Percentiles rank a stretch among this genome's conserved stretches.
Evolutionary conservation across 306 rosid genomes (phyloP).

Genomic region (Castanea crenata): DNA sequence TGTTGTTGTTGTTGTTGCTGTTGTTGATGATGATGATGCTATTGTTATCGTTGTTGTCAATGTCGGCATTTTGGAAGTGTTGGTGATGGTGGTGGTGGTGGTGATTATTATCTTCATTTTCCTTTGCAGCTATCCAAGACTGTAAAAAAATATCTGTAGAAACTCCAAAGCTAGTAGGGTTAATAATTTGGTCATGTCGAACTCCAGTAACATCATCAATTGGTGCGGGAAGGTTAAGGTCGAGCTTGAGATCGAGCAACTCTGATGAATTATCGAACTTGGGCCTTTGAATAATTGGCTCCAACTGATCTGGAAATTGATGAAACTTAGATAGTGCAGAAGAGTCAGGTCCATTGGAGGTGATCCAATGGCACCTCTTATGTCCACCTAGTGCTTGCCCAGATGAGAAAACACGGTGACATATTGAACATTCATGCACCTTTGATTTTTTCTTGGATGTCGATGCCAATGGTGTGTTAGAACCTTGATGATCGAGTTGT

Average conservation of each 20-base stretch:
- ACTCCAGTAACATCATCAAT: constrained; percentile 19
- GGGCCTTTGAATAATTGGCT: constrained; percentile 35
- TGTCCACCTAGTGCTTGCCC: constrained; percentile 97
- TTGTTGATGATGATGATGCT: no score
- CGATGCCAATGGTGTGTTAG: constrained; percentile 33
- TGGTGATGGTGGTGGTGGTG: background rate
- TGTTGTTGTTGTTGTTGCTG: background rate
- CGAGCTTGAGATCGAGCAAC: constrained; percentile 67
- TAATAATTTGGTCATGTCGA: constrained; percentile 11
- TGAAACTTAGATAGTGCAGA: constrained; percentile 62
- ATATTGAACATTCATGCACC: constrained; percentile 90
- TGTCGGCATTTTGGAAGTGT: constrained; percentile 22
- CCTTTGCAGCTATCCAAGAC: constrained; percentile 50
- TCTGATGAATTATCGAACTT: constrained; percentile 48
- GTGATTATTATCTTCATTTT: constrained; percentile 29
- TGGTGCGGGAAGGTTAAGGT: constrained; percentile 81
- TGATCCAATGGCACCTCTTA: constrained; percentile 96
- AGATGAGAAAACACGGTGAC: constrained; percentile 82
- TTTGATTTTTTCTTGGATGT: constrained; percentile 66
- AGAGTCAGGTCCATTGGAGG: constrained; percentile 59
- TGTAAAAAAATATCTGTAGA: constrained; percentile 58
- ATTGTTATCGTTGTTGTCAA: constrained; percentile 21
- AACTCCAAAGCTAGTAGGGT: constrained; percentile 18
- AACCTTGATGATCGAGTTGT: constrained; percentile 46
- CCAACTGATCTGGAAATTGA: constrained; percentile 60